Conservation (phyloP, 2,329 filamentous ascomycete species). For the Sclerotinia borealis region DNA sequence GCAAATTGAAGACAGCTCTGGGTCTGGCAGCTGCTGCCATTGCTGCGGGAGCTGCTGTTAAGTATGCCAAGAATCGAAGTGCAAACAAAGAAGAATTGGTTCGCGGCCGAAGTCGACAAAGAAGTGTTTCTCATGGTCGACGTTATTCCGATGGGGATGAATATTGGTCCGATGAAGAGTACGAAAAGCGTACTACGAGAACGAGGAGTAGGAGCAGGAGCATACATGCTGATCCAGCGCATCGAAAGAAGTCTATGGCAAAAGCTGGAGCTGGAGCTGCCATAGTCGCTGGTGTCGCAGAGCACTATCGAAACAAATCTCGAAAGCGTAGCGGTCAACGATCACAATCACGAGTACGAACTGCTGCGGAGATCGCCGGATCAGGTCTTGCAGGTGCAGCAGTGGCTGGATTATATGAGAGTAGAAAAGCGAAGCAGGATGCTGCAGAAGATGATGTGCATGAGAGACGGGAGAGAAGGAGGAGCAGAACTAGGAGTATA, state of each 20-base stretch:
- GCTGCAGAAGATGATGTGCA: constrained; percentile 33
- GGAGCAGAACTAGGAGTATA: constrained; percentile 30
- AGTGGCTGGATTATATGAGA: constrained; percentile 56
- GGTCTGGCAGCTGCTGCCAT: constrained; percentile 58
- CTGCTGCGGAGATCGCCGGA: constrained; percentile 55
- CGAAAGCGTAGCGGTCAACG: constrained; percentile 38
- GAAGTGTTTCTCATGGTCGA: constrained; percentile 37
- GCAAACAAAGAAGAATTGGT: constrained; percentile 52
- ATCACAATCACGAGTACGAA: constrained; percentile 37
- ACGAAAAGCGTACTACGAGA: constrained; percentile 27
- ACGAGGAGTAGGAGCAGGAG: constrained; percentile 39
- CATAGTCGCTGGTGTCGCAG: constrained; percentile 51
- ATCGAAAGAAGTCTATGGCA: constrained; percentile 29
- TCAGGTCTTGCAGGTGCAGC: constrained; percentile 55
- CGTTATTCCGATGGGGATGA: constrained; percentile 35
- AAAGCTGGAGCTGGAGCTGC: constrained; percentile 44
- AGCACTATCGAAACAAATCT: constrained; percentile 52
- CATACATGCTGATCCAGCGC: constrained; percentile 46
- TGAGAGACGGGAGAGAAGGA: constrained; percentile 20
- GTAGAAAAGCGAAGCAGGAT: constrained; percentile 55
- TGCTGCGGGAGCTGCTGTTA: constrained; percentile 58
- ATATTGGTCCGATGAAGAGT: constrained; percentile 20
- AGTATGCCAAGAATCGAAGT: constrained; percentile 56
- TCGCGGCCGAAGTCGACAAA: constrained; percentile 47
- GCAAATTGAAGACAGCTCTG: constrained; percentile 53